Evolutionary conservation across 2,329 filamentous ascomycete genomes (phyloP), one percentile per base, ranked within the genome.

Genomic region (Xylaria digitata): DNA sequence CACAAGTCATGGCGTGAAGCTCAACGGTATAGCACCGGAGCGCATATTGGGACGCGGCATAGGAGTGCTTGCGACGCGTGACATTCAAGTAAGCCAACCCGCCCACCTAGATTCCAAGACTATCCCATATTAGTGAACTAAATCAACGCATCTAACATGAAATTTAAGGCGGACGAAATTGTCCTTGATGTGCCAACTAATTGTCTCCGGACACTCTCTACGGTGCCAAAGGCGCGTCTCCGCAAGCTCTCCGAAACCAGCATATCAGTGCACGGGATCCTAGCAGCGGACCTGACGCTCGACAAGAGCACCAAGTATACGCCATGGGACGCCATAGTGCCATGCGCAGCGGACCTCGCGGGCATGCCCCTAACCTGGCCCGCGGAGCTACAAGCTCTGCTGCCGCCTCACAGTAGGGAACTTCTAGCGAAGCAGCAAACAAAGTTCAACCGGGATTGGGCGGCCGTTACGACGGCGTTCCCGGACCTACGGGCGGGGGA

Each of bases 31-130:
- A 54, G 82, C 82, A 2, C 89, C 93, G 5, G 85, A 88, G 46
- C 82, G 82, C 45, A 89, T 97, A 17, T 86, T 89, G 6, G 91
- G 89, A 1, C 85, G 91, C 61, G 94, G 94, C 32, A 86, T 96
- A 60, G 94, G 94, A 53, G 89, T 97, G 63, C 84, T 94, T 57
- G 90, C 93, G 5, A 89, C 87, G 13, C 84, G 86, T 32, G 80
- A 85, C 15, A 84, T 96, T 67, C 81, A 90, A 80, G 92, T 92
- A 80, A 62, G 64, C 74, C 15, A 32, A 32, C 21, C 30, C n/a
- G n/a, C 5, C 11, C 45, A 3, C 15, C 32, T 43, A 26, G 15
- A 7, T 15, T 8, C 15, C 26, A n/a, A 50, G n/a, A 46, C 11
- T 19, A 21, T 46, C 43, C 9, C 48, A n/a, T n/a, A 17, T 50